Conservation (phyloP, 2,329 filamentous ascomycete species). For the Trichoderma oligosporum region DNA sequence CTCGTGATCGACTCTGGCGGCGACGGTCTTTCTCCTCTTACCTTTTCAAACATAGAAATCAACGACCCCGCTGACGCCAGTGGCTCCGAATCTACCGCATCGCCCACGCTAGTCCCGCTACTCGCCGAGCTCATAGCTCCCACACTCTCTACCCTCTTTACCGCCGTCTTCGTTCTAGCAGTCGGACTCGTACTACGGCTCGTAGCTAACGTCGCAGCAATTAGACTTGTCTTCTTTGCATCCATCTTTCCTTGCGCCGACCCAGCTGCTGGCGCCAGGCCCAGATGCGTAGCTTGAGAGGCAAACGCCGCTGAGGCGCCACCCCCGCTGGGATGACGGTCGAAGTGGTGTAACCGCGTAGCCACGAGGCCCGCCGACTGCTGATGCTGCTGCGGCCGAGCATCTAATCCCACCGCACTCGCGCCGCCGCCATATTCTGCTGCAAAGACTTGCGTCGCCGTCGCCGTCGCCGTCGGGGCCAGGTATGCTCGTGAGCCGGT, state of each 20-base stretch:
- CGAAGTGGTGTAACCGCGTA: constrained; percentile 27
- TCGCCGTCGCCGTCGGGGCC: neutral
- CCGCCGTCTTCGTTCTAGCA: constrained; percentile 18
- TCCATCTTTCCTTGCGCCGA: constrained; percentile 28
- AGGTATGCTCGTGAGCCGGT: neutral
- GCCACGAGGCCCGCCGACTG: constrained; percentile 18
- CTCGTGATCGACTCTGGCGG: constrained; percentile 13
- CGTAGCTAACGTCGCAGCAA: constrained; percentile 55
- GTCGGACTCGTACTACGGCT: constrained; percentile 45
- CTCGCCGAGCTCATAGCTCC: constrained; percentile 31
- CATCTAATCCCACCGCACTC: constrained; percentile 1
- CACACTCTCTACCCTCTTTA: constrained; percentile 31
- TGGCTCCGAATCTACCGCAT: constrained; percentile 47
- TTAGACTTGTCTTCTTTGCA: constrained; percentile 52
- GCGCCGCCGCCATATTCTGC: constrained; percentile 38
- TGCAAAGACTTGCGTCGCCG: constrained; percentile 24
- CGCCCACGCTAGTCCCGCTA: constrained; percentile 23
- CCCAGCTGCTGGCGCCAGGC: neutral
- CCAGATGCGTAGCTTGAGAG: constrained; percentile 19
- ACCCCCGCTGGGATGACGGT: constrained; percentile 23
- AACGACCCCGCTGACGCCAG: constrained; percentile 62
- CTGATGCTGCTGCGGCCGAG: constrained; percentile 10
- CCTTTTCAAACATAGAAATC: constrained; percentile 65
- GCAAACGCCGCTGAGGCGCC: constrained; percentile 22
- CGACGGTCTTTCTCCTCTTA: constrained; percentile 23